These are phyloP conservation scores for Poterioochromonas sp. DNA, from an alignment of 352 stramenopile species.

Conservation along the genomic window DNA sequence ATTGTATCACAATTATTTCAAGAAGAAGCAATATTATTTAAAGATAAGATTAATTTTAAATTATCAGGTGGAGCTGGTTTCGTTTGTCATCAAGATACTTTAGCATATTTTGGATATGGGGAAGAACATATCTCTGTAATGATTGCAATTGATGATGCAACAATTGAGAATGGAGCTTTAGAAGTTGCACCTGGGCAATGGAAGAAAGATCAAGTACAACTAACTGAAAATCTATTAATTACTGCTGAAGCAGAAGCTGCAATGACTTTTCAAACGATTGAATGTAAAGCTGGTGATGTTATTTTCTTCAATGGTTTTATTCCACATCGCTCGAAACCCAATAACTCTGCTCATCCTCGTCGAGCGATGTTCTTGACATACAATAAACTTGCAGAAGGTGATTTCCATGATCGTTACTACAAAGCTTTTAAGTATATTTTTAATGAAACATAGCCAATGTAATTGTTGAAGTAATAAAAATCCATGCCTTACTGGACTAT, in stretches of 20 bases:
- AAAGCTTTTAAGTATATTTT: too few relatives aligned
- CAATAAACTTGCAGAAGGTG: not conserved
- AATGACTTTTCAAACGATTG: not conserved
- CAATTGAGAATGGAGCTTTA: not conserved
- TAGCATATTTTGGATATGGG: not conserved
- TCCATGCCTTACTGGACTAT: too few relatives aligned
- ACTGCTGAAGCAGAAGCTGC: not conserved
- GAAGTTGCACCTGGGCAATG: not conserved
- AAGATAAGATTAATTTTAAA: constrained; percentile 13
- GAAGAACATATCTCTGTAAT: not conserved
- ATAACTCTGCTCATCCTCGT: not conserved
- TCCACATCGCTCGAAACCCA: not conserved
- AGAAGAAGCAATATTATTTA: constrained; percentile 2
- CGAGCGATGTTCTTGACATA: not conserved
- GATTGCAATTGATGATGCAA: not conserved
- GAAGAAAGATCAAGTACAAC: not conserved
- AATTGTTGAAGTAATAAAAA: too few relatives aligned
- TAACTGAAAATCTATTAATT: not conserved
- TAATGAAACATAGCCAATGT: too few relatives aligned
- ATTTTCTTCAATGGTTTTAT: not conserved
- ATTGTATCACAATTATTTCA: not conserved
- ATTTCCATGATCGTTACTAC: not conserved
- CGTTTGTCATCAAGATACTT: not conserved
- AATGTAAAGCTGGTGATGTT: constrained; percentile 3
- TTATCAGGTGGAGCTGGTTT: not conserved